Conservation (phyloP, 2,329 filamentous ascomycete genomes). For the Magnaporthales sp. region DNA sequence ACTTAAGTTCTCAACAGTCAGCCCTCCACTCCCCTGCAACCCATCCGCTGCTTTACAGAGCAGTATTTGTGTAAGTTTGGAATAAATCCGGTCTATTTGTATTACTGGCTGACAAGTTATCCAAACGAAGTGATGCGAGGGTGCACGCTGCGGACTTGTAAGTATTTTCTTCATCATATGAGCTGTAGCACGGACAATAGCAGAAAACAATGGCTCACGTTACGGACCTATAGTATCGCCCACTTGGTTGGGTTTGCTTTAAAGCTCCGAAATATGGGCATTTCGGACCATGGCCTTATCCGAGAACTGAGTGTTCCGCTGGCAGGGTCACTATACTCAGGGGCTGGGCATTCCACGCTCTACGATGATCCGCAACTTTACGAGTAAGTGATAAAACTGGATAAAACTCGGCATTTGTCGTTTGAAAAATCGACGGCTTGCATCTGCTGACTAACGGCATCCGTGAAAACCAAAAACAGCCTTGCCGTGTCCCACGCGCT, state of each 20-base stretch:
- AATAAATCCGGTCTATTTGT: background rate
- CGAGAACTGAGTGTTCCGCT: constrained; percentile 82
- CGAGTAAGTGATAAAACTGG: constrained; percentile 37
- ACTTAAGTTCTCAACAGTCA: constrained; percentile 40
- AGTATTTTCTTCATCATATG: constrained; percentile 14
- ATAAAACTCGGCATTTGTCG: background rate
- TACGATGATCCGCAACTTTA: constrained; percentile 89
- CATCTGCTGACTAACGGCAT: background rate
- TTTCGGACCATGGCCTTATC: constrained; percentile 88
- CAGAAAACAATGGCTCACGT: background rate
- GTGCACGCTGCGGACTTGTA: constrained; percentile 87
- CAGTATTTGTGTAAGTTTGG: constrained; percentile 58
- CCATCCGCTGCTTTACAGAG: constrained; percentile 89
- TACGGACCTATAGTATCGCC: constrained; percentile 47
- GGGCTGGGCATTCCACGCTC: constrained; percentile 86
- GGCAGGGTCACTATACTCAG: constrained; percentile 82
- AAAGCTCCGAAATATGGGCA: constrained; percentile 86
- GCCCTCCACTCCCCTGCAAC: constrained; percentile 77
- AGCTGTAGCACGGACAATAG: background rate
- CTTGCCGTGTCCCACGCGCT: constrained; percentile 65
- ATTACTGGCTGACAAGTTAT: background rate
- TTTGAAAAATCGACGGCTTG: background rate
- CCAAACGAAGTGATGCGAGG: constrained; percentile 53
- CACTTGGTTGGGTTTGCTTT: constrained; percentile 88
- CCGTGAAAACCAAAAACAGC: constrained; percentile 19